Base-by-base conservation (phyloP, 2,329 filamentous ascomycete species). In the Alternaria sp. region DNA sequence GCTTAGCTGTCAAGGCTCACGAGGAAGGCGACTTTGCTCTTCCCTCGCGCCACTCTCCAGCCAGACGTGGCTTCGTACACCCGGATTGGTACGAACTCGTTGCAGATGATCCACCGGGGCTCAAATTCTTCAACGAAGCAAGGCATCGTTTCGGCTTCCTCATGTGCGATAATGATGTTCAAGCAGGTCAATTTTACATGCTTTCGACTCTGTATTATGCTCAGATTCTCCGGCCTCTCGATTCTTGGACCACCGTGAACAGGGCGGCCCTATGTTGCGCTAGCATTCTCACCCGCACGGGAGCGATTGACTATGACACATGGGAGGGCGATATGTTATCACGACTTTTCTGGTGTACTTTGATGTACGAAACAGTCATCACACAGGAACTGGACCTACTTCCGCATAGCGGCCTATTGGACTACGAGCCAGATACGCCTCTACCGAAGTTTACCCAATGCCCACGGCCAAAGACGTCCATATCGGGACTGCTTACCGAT, bases 261-360 rank as follows among this genome's bases (percentile, higher is more conserved):
- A 82, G 85, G 44, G 85, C 85, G 6, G 83, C 83, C 0, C 77
- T 83, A 5, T 85, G 83, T 63, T 86, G 85, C 68, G 79, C 85
- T 15, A 78, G 73, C 45, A 77, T 82, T n/a, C 69, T 86, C 54
- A 84, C 82, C 32, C 83, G 84, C 70, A 81, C 73, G 40, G 79
- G 71, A 36, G 61, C 67, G 6, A 63, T 77, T 26, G 81, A 83
- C 78, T 85, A 79, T 57, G 81, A 86, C 59, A 75, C 83, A 28
- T 87, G 85, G 85, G 83, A 85, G 62, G 82, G 83, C 6, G 85
- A 87, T 70, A 87, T 87, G 84, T 83, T 86, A 62, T 85, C 84
- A 3, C 79, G 85, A 17, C 79, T 86, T 2, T 87, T 85, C 65
- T 87, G 85, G 85, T 86, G 83, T 60, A 84, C 83, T 15, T 77